Base-by-base conservation (phyloP, 352 stramenopile species). In the Hyphochytrium catenoides region DNA sequence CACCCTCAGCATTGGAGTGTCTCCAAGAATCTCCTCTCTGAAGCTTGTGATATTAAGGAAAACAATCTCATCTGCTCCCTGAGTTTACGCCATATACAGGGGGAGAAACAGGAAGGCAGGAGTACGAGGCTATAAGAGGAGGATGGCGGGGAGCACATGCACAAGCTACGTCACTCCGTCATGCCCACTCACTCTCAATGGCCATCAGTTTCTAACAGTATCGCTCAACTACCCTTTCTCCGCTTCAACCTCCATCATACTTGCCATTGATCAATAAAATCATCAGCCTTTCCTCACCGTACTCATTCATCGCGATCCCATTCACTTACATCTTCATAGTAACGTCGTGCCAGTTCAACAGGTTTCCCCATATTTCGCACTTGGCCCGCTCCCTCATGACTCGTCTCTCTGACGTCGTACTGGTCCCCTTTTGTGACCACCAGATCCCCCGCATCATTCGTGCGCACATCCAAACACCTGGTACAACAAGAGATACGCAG, bases 1-100 rank as follows among this genome's bases (percentile, higher is more conserved):
- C 28, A 98, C 82, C 40, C 75, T 63, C 8, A 95, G 66, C 83
- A 98, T 95, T 9, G 90, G 87, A 46, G 94, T 65, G 48, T 96
- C 87, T 31, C 86, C 83, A 40, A 97, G 79, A 6, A 92, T 81
- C 36, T 91, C 78, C 49, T 95, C 76, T 21, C 87, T 65, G 52
- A 97, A 98, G 50, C 74, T 93, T n/a, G 82, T 96, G 44, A 98
- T 97, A 63, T 97, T 98, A 22, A 98, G 58, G 54, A 98, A 97
- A 16, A 77, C 70, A 46, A 98, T 85, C 51, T 98, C 89, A 43
- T 97, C 89, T 8, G 77, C 86, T 16, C 87, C 75, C 41, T 49
- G 40, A 28, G 33, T 24, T 16, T 48, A 36, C 3, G 47, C 16
- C 21, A 43, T 42, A 19, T 34, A 18, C 5, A 35, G 6, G 6